Percentiles rank a stretch among this genome's conserved stretches.
These are phyloP conservation scores for Diaporthe ilicicola DNA, from an alignment of 2,329 filamentous ascomycete species.

Conservation along the genomic window DNA sequence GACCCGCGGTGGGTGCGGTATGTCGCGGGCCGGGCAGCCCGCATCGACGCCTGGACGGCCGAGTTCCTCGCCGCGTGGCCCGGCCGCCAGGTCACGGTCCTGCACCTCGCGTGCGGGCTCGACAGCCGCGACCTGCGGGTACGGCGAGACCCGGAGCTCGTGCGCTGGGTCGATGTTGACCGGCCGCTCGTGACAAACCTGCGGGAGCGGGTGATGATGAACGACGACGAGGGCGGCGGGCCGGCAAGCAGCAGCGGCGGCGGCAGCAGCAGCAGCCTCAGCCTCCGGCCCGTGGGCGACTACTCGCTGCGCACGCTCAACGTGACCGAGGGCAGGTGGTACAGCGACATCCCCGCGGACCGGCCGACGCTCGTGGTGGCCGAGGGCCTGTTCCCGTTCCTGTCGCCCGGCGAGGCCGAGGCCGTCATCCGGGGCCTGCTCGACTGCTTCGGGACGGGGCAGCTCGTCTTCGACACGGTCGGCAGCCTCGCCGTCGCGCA, in stretches of 20 bases:
- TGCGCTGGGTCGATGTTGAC: conserved; percentile 32
- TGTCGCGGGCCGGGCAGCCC: conserved; percentile 5
- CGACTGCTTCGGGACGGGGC: conserved; percentile 27
- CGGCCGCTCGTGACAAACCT: conserved; percentile 27
- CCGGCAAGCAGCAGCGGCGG: background rate
- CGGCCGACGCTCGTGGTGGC: conserved; percentile 27
- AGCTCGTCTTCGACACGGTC: conserved; percentile 24
- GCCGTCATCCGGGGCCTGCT: conserved; percentile 6
- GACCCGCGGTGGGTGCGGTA: conserved; percentile 28
- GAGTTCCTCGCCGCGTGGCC: conserved; percentile 19
- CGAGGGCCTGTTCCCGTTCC: conserved; percentile 20
- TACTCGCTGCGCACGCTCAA: conserved; percentile 21
- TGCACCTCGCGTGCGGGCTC: conserved; percentile 32
- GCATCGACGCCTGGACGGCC: conserved; percentile 23
- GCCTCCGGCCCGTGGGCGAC: background rate
- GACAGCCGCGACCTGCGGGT: conserved; percentile 26
- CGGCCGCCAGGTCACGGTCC: conserved; percentile 20
- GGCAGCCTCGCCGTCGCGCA: conserved; percentile 8
- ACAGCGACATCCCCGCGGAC: conserved; percentile 20
- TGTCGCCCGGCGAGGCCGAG: conserved; percentile 8
- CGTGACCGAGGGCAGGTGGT: conserved; percentile 25
- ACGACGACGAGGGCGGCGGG: background rate
- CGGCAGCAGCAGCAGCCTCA: no score
- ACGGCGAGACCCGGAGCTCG: background rate
- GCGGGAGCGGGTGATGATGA: background rate